Conservation (phyloP, 179 eudicot genomes). For the Drosera spatulata region DNA sequence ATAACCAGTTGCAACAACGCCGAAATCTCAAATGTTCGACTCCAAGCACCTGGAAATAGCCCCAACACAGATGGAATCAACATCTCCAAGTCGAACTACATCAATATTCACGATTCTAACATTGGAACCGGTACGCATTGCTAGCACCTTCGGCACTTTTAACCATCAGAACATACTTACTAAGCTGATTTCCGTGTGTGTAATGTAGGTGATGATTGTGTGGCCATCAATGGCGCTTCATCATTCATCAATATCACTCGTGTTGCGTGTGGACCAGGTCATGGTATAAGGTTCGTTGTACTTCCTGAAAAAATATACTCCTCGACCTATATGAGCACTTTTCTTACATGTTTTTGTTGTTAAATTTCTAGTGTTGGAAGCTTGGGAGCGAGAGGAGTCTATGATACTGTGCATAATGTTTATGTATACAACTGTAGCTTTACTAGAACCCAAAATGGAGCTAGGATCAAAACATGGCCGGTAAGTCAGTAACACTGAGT, state of each 20-base stretch:
- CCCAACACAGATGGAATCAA: constrained; percentile 3
- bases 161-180: too few species aligned
- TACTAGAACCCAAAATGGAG: constrained; percentile 31
- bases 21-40: constrained; percentile 21
- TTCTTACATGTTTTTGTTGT: too few species aligned
- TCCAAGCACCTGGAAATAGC: constrained; percentile 18
- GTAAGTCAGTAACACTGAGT: constrained; percentile 13
- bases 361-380: constrained; percentile 37
- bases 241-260: constrained; percentile 29
- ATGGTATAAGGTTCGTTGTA: constrained; percentile 53
- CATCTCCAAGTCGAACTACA: constrained; percentile 8
- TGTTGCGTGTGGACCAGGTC: constrained; percentile 65
- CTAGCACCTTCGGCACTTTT: background rate
- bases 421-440: constrained; percentile 41
- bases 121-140: constrained; percentile 40
- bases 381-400: constrained; percentile 35
- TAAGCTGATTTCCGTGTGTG: background rate
- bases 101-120: constrained; percentile 21
- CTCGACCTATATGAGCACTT: too few species aligned
- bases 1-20: constrained; percentile 21
- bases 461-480: constrained; percentile 52
- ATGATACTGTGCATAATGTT: constrained; percentile 35
- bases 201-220: constrained; percentile 57
- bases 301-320: background rate
- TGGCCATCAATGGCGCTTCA: constrained; percentile 47